A percentile compares a stretch with the other conserved stretches of the same genome.
phyloP scores from a whole-genome alignment of 768 basidiomycete species.

The Rhodotorula toruloides region DNA sequence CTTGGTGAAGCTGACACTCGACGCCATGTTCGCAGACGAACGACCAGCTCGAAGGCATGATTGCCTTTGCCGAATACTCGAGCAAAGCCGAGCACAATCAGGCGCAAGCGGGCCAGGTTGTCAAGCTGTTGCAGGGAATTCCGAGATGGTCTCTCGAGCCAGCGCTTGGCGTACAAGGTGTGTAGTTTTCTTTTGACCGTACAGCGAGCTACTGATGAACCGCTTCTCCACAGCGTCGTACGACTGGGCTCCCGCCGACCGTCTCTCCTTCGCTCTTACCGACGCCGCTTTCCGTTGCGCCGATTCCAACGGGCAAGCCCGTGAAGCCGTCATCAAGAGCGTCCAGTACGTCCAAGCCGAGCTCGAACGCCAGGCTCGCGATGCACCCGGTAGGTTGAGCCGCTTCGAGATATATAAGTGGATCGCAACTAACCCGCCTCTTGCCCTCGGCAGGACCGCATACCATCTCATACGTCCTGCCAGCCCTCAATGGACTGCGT shows the following conservation, averaged over 20 bases:
- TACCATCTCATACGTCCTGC: constrained; percentile 68
- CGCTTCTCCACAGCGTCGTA: constrained; percentile 51
- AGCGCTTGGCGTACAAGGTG: constrained; percentile 29
- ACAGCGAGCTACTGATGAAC: background rate
- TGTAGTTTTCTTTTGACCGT: background rate
- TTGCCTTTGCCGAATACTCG: constrained; percentile 25
- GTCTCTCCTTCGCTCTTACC: constrained; percentile 67
- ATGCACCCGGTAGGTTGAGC: background rate
- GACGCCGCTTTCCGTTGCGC: constrained; percentile 70
- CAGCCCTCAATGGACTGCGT: constrained; percentile 78
- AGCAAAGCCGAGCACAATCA: background rate
- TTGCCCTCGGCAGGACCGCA: constrained; percentile 55
- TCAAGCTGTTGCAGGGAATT: constrained; percentile 15
- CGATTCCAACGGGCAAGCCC: constrained; percentile 41
- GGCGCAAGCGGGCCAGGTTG: constrained; percentile 2
- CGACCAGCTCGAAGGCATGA: constrained; percentile 33
- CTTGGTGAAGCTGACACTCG: background rate
- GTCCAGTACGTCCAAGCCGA: background rate
- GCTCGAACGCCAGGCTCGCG: background rate
- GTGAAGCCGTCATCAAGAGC: background rate
- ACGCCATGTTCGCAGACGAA: background rate
- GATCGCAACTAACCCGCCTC: background rate
- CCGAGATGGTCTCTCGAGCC: constrained; percentile 27
- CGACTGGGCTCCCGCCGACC: constrained; percentile 66
- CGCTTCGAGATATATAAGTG: background rate